Evolutionary conservation across 2,329 filamentous ascomycete genomes (phyloP).

Genomic region (Botrytis medusae): DNA sequence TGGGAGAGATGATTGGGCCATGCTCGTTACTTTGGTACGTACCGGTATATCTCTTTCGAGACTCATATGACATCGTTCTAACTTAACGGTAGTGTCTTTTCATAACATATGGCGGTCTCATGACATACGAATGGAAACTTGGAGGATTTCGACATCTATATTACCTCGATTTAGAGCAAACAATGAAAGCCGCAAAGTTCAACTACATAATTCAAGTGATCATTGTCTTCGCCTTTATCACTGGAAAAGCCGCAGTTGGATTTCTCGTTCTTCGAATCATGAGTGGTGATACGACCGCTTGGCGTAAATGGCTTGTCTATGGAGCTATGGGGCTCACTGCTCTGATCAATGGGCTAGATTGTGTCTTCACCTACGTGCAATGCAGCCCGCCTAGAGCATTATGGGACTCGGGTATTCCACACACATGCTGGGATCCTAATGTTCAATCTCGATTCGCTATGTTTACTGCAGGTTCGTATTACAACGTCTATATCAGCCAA

Average conservation of each 20-base stretch:
- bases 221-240: conserved; percentile 9
- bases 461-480: conserved; percentile 15
- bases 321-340: neutral
- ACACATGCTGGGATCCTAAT: conserved; percentile 15
- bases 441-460: conserved; percentile 16
- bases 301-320: conserved; percentile 19
- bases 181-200: conserved; percentile 1
- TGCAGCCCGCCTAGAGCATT: conserved; percentile 13
- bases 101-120: conserved; percentile 6
- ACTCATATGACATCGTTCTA: neutral
- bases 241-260: conserved; percentile 18
- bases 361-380: conserved; percentile 17
- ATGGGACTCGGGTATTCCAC: conserved; percentile 9
- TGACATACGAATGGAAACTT: conserved; percentile 13
- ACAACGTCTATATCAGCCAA: no score
- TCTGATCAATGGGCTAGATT: conserved; percentile 4
- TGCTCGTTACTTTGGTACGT: conserved; percentile 18
- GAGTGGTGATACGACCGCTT: conserved; percentile 9
- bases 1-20: conserved; percentile 20
- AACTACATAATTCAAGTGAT: conserved; percentile 13
- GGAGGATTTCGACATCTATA: conserved; percentile 21
- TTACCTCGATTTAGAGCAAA: neutral
- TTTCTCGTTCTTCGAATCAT: conserved; percentile 20
- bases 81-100: conserved; percentile 5
- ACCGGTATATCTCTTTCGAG: neutral